Conservation (phyloP, 2,329 filamentous ascomycete genomes). For the Fusarium mangiferae region DNA sequence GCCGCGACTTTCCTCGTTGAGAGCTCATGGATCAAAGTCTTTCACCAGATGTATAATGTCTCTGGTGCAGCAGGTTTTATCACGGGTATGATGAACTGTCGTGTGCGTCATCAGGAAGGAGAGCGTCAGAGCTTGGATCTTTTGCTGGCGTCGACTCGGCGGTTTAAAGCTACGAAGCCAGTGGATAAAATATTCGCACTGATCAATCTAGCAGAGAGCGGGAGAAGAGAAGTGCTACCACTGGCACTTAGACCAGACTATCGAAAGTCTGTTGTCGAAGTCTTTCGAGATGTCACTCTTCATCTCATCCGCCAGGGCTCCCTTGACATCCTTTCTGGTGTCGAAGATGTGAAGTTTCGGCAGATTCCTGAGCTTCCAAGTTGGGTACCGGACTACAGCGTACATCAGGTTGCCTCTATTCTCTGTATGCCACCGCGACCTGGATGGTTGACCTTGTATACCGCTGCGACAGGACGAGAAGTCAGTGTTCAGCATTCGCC, state of each 20-base stretch:
- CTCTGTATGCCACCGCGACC: background rate
- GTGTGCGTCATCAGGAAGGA: background rate
- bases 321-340: background rate
- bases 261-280: background rate
- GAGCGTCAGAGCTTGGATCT: background rate
- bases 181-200: background rate
- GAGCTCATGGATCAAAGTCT: background rate
- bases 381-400: background rate
- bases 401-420: background rate
- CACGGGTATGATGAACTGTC: background rate
- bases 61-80: background rate
- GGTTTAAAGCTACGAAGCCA: background rate
- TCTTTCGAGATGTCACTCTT: background rate
- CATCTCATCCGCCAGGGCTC: background rate
- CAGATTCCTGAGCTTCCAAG: background rate
- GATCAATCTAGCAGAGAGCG: background rate
- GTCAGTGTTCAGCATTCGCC: background rate
- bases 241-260: background rate
- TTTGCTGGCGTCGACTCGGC: background rate
- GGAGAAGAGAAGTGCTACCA: accelerated
- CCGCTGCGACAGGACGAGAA: background rate
- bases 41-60: accelerated
- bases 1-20: background rate
- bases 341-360: background rate
- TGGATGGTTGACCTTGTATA: background rate